Evolutionary conservation across 805 yeast genomes (phyloP), one percentile per base, ranked within the genome.

Genomic region (Ogataea ramenticola): DNA sequence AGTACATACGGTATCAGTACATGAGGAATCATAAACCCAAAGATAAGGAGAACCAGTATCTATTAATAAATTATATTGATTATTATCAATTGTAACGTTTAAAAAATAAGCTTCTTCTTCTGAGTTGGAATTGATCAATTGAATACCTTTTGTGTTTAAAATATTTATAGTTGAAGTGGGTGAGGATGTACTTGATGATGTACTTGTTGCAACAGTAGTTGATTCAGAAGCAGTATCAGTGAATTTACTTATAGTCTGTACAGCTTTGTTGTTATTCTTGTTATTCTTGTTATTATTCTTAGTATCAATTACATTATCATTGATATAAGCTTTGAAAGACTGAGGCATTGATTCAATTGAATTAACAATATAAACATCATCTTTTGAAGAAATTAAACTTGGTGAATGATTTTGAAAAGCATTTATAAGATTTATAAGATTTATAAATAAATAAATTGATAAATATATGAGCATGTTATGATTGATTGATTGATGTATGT

Each of bases 11-110:
- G 52, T 20, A 41, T 68, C 68, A 1, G 62, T 57, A 61, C 86
- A 80, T 33, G 70, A 58, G 1, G 66, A 56, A 40, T 76, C 79
- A 55, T 77, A 79, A 3, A 81, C 68, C 87, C 87, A 81, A 2
- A 79, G 56, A 45, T 79, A 73, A 16, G 80, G 79, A 24, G 83
- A 77, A 7, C 84, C 86, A 0, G 87, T 81, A 57, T 81, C 87
- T 16, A 81, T 61, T 17, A 81, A 66, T 34, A 81, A 60, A 5
- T 76, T 75, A 50, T 70, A 77, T 29, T 62, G 62, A n/a, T 56
- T 55, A n/a, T 65, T 51, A 20, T 64, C 68, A 33, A 71, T 60
- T 14, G 68, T 67, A 27, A 69, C 61, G 47, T 71, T 62, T 41
- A 67, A 61, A 38, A 53, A 68, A 43, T 61, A 71, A n/a, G 73